These are phyloP conservation scores for Bryopsis sp. DNA, from an alignment of 139 green algal species.

Conservation along the genomic window DNA sequence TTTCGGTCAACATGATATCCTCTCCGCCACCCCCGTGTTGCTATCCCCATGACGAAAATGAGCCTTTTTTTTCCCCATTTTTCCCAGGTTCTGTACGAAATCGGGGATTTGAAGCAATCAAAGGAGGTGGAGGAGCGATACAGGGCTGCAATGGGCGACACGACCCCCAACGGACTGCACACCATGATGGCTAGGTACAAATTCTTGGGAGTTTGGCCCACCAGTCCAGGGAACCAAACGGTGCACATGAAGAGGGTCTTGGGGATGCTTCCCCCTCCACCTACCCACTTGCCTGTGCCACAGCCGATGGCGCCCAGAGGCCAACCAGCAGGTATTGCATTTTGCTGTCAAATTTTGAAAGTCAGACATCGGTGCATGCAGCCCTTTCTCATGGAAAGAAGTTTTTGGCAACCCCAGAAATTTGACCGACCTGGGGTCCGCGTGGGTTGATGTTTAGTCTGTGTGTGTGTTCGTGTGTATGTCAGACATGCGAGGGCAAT, in stretches of 20 bases:
- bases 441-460: not conserved
- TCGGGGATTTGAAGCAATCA: not conserved
- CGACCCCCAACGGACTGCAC: not conserved
- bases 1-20: too few species aligned
- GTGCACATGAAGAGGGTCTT: slow-evolving; percentile 5
- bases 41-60: too few species aligned
- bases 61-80: too few species aligned
- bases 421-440: too few species aligned
- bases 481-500: not conserved
- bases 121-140: slow-evolving; percentile 8
- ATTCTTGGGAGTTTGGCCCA: slow-evolving; percentile 10
- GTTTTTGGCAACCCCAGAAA: too few species aligned
- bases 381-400: too few species aligned
- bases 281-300: not conserved
- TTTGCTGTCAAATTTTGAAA: too few species aligned
- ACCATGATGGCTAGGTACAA: slow-evolving; percentile 6
- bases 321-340: too few species aligned
- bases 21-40: too few species aligned
- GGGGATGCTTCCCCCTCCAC: not conserved
- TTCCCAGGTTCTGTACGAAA: slow-evolving; percentile 9
- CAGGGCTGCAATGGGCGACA: slow-evolving; percentile 9
- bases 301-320: too few species aligned
- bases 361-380: too few species aligned
- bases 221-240: not conserved
- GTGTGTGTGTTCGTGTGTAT: not conserved